These are phyloP conservation scores for Penicillium manginii DNA, from an alignment of 495 filamentous ascomycete species.

Conservation along the genomic window DNA sequence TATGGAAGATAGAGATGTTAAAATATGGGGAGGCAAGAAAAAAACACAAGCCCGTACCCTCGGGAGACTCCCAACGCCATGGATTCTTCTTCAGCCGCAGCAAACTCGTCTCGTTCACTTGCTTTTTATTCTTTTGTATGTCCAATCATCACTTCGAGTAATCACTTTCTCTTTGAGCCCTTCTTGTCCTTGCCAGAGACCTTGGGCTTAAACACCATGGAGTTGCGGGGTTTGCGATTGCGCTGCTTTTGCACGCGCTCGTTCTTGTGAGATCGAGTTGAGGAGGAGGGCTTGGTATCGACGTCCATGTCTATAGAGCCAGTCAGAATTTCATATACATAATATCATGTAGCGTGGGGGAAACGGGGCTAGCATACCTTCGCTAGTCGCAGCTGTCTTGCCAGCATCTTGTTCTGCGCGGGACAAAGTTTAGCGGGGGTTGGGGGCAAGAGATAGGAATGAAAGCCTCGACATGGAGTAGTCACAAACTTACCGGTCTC, in stretches of 20 bases:
- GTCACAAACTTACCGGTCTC: constrained; percentile 33
- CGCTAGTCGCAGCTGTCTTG: constrained; percentile 24
- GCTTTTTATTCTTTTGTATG: constrained; percentile 12
- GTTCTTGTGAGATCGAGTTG: constrained; percentile 29
- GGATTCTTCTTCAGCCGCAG: constrained; percentile 4
- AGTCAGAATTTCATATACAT: not conserved
- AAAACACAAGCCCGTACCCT: constrained; percentile 5
- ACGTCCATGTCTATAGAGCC: constrained; percentile 43
- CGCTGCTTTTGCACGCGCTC: constrained; percentile 48
- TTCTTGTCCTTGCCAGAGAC: constrained; percentile 32
- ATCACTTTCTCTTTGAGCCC: constrained; percentile 36
- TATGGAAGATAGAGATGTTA: not conserved
- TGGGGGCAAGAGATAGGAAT: not conserved
- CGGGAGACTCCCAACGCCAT: constrained; percentile 23
- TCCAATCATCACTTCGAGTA: constrained; percentile 39
- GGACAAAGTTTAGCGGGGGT: constrained; percentile 4
- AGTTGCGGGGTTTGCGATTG: constrained; percentile 43
- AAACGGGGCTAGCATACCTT: constrained; percentile 24
- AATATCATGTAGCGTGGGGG: not conserved
- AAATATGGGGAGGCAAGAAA: not conserved
- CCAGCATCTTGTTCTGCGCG: constrained; percentile 23
- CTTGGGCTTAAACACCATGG: constrained; percentile 46
- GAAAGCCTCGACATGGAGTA: not conserved
- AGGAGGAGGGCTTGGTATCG: constrained; percentile 27
- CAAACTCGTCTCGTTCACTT: constrained; percentile 13